These are phyloP conservation scores for Rhodomyrtus tomentosa DNA, from an alignment of 345 rosid species.

Conservation along the genomic window DNA sequence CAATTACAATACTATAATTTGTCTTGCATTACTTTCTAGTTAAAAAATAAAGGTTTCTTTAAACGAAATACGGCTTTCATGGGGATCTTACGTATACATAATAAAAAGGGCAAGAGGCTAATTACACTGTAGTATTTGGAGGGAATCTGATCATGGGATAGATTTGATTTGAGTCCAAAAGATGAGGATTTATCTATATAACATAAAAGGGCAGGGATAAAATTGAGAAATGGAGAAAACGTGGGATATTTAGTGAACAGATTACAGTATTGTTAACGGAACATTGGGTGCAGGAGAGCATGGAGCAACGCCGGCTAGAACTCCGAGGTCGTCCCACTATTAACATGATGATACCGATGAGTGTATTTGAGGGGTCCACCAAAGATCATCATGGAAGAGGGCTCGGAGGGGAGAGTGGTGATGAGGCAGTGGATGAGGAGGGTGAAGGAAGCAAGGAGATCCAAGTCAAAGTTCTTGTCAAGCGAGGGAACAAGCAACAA, in stretches of 20 bases:
- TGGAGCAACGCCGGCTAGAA: conserved; percentile 92
- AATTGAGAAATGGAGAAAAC: neutral
- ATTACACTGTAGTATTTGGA: neutral
- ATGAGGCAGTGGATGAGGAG: conserved; percentile 66
- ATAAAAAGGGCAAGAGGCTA: neutral
- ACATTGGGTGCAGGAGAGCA: conserved; percentile 67
- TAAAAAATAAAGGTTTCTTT: neutral
- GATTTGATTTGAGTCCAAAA: neutral
- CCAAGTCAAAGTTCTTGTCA: conserved; percentile 93
- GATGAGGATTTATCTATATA: neutral
- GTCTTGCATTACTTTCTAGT: neutral
- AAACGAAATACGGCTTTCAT: neutral
- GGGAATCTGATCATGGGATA: neutral
- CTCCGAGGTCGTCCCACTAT: conserved; percentile 76
- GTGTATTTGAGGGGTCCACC: conserved; percentile 76
- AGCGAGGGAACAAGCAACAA: conserved; percentile 95
- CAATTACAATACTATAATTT: neutral
- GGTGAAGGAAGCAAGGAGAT: conserved; percentile 67
- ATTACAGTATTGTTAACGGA: too few relatives aligned
- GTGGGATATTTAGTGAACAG: neutral
- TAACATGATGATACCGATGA: conserved; percentile 92
- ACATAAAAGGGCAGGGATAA: neutral
- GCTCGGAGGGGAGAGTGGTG: conserved; percentile 67
- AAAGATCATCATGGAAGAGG: conserved; percentile 78
- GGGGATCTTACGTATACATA: neutral